Conservation (phyloP, 2,329 filamentous ascomycete genomes). For the Hypoxylon sp. region DNA sequence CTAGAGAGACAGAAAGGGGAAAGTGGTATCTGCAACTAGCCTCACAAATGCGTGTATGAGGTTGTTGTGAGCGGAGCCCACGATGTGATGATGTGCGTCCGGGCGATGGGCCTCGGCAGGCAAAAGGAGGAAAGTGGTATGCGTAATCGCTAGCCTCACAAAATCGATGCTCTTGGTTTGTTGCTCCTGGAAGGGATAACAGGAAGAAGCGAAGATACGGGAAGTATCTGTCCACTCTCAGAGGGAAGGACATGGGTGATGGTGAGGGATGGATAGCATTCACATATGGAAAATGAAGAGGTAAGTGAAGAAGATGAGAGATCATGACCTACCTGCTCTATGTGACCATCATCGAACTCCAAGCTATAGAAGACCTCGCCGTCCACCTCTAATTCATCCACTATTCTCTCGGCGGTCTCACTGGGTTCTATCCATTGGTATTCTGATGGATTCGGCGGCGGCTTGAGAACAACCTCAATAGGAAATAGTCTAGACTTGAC, state of each 20-base stretch:
- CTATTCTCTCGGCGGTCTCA: conserved; percentile 58
- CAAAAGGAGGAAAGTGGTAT: background rate
- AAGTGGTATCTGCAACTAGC: background rate
- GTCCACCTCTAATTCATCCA: conserved; percentile 51
- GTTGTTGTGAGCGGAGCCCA: background rate
- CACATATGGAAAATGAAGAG: background rate
- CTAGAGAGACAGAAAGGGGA: background rate
- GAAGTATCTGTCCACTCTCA: background rate
- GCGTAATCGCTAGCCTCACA: background rate
- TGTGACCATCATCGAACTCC: conserved; percentile 64
- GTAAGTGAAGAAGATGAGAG: conserved; percentile 42
- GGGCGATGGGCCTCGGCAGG: background rate
- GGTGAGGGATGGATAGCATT: background rate
- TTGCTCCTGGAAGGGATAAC: background rate
- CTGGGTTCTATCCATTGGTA: conserved; percentile 54
- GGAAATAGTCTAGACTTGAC: conserved; percentile 33
- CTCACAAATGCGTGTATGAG: background rate
- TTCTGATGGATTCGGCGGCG: conserved; percentile 47
- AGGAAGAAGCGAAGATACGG: background rate
- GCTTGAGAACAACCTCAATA: conserved; percentile 53
- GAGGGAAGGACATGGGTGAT: background rate
- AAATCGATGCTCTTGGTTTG: background rate
- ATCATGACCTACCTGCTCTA: conserved; percentile 60
- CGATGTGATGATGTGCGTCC: background rate
- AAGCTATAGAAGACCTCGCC: conserved; percentile 56